These are phyloP conservation scores for Lathyrus oleraceus DNA, from an alignment of 306 rosid species.

Conservation along the genomic window DNA sequence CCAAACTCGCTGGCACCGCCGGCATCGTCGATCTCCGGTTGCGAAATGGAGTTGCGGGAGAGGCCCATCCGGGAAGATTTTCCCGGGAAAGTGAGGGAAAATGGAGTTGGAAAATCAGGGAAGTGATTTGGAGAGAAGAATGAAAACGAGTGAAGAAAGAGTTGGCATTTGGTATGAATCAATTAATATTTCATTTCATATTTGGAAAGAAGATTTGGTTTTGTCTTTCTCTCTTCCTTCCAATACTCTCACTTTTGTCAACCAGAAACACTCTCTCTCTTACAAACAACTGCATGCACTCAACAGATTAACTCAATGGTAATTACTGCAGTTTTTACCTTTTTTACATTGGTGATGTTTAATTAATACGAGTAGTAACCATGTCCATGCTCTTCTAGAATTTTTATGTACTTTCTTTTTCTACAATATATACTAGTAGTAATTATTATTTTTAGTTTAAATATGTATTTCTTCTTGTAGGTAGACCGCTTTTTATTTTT, in stretches of 20 bases:
- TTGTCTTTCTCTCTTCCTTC: not conserved
- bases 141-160: not conserved
- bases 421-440: too few relatives aligned
- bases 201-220: slow-evolving; percentile 12
- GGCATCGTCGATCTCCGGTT: slow-evolving; percentile 61
- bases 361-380: too few relatives aligned
- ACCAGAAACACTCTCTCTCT: not conserved
- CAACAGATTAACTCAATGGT: not conserved
- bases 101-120: not conserved
- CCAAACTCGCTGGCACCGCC: slow-evolving; percentile 47
- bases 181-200: not conserved
- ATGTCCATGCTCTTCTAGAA: too few relatives aligned
- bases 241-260: not conserved
- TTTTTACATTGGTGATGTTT: too few relatives aligned
- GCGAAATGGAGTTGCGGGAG: slow-evolving; percentile 52
- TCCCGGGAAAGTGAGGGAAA: slow-evolving; percentile 39
- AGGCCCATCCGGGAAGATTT: slow-evolving; percentile 46
- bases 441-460: too few relatives aligned
- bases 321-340: not conserved
- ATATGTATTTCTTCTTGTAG: too few relatives aligned
- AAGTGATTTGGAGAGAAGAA: not conserved
- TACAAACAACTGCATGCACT: not conserved
- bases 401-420: too few relatives aligned
- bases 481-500: too few relatives aligned
- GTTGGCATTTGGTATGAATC: slow-evolving; percentile 18